Evolutionary conservation across 2,329 filamentous ascomycete genomes (phyloP).

Genomic region (Calonectria pseudoturangicola): DNA sequence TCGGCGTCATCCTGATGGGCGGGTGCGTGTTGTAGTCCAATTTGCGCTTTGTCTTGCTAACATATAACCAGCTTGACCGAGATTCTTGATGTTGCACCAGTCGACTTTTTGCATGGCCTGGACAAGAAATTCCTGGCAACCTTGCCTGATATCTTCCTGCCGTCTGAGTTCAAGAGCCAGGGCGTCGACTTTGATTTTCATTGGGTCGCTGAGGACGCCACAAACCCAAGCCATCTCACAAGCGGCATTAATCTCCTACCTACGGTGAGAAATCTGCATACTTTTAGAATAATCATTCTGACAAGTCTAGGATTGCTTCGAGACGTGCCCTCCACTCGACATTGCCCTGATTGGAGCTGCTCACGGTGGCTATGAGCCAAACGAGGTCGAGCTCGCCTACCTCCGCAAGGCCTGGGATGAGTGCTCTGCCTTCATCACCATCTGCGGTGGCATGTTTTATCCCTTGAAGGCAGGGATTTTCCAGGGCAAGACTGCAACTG

Average conservation of each 20-base stretch:
- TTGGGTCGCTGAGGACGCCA: conserved; percentile 58
- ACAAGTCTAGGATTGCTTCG: conserved; percentile 60
- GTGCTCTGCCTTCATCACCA: conserved; percentile 61
- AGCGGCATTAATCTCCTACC: conserved; percentile 54
- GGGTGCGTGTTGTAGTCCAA: conserved; percentile 11
- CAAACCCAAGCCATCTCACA: conserved; percentile 47
- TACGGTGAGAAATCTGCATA: conserved; percentile 48
- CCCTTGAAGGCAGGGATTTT: conserved; percentile 60
- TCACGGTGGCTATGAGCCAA: conserved; percentile 53
- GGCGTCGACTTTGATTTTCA: conserved; percentile 57
- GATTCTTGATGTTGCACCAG: conserved; percentile 59
- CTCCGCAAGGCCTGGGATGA: conserved; percentile 59
- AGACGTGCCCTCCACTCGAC: conserved; percentile 62
- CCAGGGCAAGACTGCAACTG: conserved; percentile 61
- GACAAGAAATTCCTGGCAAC: conserved; percentile 44
- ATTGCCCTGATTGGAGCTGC: conserved; percentile 64
- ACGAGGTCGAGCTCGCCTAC: conserved; percentile 59
- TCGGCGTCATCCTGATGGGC: conserved; percentile 45
- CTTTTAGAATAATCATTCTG: not conserved
- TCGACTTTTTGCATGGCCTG: conserved; percentile 55
- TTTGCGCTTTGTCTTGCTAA: not conserved
- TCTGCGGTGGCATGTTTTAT: conserved; percentile 62
- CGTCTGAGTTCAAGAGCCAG: conserved; percentile 44
- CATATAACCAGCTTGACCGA: conserved; percentile 55
- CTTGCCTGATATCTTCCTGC: conserved; percentile 43